phyloP scores from a whole-genome alignment of 495 filamentous ascomycete genomes.

The Tuber aestivum region DNA sequence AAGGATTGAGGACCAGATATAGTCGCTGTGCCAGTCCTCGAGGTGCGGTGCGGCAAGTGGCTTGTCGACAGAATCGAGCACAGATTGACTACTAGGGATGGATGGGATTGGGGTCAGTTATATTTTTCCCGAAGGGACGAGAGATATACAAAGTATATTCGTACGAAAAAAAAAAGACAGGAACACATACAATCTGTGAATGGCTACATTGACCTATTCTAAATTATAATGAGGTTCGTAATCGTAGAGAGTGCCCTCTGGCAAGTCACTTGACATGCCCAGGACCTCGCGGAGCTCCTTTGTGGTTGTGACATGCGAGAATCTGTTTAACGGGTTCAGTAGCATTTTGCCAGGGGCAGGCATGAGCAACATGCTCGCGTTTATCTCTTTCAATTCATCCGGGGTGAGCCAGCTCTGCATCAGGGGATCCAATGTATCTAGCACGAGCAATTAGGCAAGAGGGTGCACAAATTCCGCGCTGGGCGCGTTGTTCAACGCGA shows the following conservation, averaged over 20 bases:
- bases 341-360: slow-evolving; percentile 13
- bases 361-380: slow-evolving; percentile 9
- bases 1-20: slow-evolving; percentile 30
- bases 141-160: background rate
- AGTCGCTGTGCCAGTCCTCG: slow-evolving; percentile 32
- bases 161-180: background rate
- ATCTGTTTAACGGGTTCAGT: slow-evolving; percentile 20
- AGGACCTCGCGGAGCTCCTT: slow-evolving; percentile 13
- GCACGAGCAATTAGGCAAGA: slow-evolving; percentile 30
- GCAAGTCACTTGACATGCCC: slow-evolving; percentile 10
- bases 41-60: slow-evolving; percentile 21
- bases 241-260: slow-evolving; percentile 13
- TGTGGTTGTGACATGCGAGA: slow-evolving; percentile 17
- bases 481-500: slow-evolving; percentile 6
- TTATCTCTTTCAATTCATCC: slow-evolving; percentile 24
- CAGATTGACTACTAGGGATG: background rate
- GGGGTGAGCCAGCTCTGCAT: slow-evolving; percentile 13
- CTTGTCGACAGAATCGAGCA: too few relatives aligned
- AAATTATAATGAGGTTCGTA: slow-evolving; percentile 16
- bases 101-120: background rate
- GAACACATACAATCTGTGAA: slow-evolving; percentile 17
- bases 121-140: background rate
- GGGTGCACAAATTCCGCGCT: slow-evolving; percentile 20
- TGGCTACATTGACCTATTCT: slow-evolving; percentile 19
- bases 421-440: slow-evolving; percentile 20